phyloP scores from a whole-genome alignment of 768 basidiomycete genomes.

The Ramaria sp. region DNA sequence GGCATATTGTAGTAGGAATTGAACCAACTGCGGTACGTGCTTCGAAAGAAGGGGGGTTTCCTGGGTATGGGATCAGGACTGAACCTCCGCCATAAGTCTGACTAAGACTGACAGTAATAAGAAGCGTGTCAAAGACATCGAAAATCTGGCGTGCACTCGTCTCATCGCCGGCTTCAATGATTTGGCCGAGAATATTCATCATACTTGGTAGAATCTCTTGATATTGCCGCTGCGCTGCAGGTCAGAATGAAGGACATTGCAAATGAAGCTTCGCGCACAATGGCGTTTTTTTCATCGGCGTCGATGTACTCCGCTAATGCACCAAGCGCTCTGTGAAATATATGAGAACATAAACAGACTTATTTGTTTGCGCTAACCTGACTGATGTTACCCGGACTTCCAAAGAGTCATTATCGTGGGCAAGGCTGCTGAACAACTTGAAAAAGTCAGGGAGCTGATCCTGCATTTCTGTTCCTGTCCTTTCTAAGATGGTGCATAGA shows the following conservation, averaged over 20 bases:
- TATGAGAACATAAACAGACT: slow-evolving; percentile 1
- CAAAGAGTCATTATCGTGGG: slow-evolving; percentile 75
- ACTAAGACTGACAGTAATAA: not conserved
- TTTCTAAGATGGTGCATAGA: slow-evolving; percentile 84
- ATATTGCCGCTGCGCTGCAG: slow-evolving; percentile 56
- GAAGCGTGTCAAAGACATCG: slow-evolving; percentile 89
- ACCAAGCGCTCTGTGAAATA: slow-evolving; percentile 57
- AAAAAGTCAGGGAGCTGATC: slow-evolving; percentile 66
- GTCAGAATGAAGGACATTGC: slow-evolving; percentile 1
- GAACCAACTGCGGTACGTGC: slow-evolving; percentile 76
- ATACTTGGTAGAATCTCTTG: slow-evolving; percentile 80
- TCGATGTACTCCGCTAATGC: slow-evolving; percentile 91
- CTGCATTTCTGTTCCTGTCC: slow-evolving; percentile 82
- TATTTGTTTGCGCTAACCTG: slow-evolving; percentile 32
- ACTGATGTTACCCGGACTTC: slow-evolving; percentile 89
- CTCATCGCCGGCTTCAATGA: slow-evolving; percentile 72
- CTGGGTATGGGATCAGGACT: slow-evolving; percentile 25
- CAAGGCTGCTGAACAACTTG: slow-evolving; percentile 60
- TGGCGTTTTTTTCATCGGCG: slow-evolving; percentile 72
- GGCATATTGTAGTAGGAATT: slow-evolving; percentile 81
- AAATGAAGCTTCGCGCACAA: slow-evolving; percentile 41
- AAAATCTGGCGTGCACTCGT: slow-evolving; percentile 79
- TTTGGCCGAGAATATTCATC: slow-evolving; percentile 80
- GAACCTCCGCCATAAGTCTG: not conserved
- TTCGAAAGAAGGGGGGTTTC: slow-evolving; percentile 91